These are phyloP conservation scores for Trichoderma sp. DNA, from an alignment of 2,329 filamentous ascomycete species.

Conservation along the genomic window DNA sequence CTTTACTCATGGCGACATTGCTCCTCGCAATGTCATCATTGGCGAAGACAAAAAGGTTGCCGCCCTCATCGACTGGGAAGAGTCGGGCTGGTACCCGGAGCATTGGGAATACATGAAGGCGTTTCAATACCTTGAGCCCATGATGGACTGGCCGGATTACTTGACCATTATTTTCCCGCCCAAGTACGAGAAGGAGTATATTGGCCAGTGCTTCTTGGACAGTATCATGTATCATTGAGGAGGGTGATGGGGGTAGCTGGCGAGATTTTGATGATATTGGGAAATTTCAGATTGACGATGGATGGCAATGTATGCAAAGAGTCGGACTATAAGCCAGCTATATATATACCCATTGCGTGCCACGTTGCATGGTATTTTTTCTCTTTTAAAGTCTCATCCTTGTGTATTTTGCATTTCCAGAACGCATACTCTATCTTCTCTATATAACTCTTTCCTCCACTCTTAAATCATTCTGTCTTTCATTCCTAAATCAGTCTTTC, in stretches of 20 bases:
- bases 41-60: neutral
- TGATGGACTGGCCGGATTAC: neutral
- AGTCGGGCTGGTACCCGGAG: conserved; percentile 2
- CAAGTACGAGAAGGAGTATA: neutral
- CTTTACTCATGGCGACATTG: neutral
- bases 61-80: neutral
- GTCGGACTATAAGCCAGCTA: neutral
- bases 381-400: neutral
- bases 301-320: neutral
- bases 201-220: neutral
- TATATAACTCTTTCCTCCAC: too few relatives aligned
- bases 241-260: neutral
- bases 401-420: neutral
- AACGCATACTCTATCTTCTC: neutral
- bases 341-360: neutral
- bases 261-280: neutral
- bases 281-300: neutral
- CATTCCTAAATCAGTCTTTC: too few relatives aligned
- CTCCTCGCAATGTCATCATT: neutral
- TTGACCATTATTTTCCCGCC: neutral
- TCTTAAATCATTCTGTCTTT: too few relatives aligned
- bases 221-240: neutral
- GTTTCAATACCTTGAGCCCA: neutral
- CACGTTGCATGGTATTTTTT: neutral
- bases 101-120: neutral